Conservation (phyloP, 768 basidiomycete genomes). For the Naematelia aurantialba region DNA sequence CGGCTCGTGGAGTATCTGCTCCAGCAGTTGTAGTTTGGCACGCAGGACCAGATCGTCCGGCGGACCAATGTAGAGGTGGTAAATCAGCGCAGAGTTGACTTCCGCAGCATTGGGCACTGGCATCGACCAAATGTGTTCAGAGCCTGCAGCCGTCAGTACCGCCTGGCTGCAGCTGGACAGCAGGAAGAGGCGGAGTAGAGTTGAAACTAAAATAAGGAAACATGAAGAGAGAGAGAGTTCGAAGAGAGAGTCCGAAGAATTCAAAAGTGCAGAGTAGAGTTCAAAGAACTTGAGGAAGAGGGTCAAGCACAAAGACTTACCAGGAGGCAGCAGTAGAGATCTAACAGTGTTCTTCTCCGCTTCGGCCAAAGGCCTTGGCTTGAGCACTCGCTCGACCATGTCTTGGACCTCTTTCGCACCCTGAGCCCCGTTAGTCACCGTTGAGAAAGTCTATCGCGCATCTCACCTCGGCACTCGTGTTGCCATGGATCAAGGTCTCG, state of each 20-base stretch:
- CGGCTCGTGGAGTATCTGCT: conserved; percentile 84
- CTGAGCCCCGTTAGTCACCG: conserved; percentile 52
- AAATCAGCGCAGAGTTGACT: conserved; percentile 78
- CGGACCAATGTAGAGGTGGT: conserved; percentile 76
- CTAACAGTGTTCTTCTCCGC: conserved; percentile 57
- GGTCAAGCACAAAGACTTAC: conserved; percentile 51
- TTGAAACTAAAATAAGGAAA: no score
- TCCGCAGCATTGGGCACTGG: conserved; percentile 77
- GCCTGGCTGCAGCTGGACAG: no score
- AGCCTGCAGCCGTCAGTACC: conserved; percentile 54
- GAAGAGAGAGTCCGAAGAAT: background rate
- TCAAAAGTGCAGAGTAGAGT: no score
- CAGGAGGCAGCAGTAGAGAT: conserved; percentile 65
- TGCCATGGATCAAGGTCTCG: conserved; percentile 74
- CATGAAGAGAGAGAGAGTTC: background rate
- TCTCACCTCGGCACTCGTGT: conserved; percentile 74
- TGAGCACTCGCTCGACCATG: conserved; percentile 65
- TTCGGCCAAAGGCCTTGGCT: conserved; percentile 57
- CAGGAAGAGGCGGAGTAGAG: no score
- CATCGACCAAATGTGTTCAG: conserved; percentile 64
- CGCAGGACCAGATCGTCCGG: conserved; percentile 63
- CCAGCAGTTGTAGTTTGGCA: conserved; percentile 66
- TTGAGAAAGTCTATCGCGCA: background rate
- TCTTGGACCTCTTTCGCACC: conserved; percentile 72
- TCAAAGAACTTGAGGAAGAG: no score